phyloP scores from a whole-genome alignment of 305 asterid genomes.

The Fraxinus ornus region DNA sequence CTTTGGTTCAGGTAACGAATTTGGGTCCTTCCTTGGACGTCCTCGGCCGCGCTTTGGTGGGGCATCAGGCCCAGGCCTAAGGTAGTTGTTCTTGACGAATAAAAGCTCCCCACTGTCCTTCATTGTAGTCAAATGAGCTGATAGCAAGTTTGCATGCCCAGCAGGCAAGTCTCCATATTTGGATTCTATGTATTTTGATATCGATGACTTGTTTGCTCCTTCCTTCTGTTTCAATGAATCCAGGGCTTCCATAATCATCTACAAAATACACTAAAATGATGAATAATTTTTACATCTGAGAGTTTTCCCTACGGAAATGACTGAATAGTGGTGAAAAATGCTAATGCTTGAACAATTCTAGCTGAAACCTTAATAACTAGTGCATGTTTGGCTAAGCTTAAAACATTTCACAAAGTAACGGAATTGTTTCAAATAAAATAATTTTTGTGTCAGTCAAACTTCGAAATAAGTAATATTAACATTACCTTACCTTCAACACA shows the following conservation, averaged over 20 bases:
- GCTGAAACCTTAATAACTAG: too few species aligned
- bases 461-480: background rate
- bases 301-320: background rate
- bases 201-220: slow-evolving; percentile 61
- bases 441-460: background rate
- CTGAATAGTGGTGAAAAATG: background rate
- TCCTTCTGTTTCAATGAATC: slow-evolving; percentile 57
- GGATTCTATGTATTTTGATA: slow-evolving; percentile 63
- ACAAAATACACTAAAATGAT: background rate
- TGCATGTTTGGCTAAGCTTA: background rate
- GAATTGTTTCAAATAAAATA: background rate
- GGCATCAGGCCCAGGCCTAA: slow-evolving; percentile 47
- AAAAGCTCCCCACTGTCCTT: slow-evolving; percentile 63
- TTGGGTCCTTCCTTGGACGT: slow-evolving; percentile 76
- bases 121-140: slow-evolving; percentile 49
- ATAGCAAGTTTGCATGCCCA: slow-evolving; percentile 55
- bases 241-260: slow-evolving; percentile 81
- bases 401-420: background rate
- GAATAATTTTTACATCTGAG: background rate
- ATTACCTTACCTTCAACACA: background rate
- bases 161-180: slow-evolving; percentile 63
- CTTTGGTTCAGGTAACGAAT: slow-evolving; percentile 62
- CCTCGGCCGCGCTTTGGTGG: slow-evolving; percentile 75
- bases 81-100: slow-evolving; percentile 62
- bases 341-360: background rate